A percentile compares a stretch with the other conserved stretches of the same genome.
Evolutionary conservation across 1,139 yeast genomes (phyloP).

Genomic region (Spencermartinsiella ligniputridi): DNA sequence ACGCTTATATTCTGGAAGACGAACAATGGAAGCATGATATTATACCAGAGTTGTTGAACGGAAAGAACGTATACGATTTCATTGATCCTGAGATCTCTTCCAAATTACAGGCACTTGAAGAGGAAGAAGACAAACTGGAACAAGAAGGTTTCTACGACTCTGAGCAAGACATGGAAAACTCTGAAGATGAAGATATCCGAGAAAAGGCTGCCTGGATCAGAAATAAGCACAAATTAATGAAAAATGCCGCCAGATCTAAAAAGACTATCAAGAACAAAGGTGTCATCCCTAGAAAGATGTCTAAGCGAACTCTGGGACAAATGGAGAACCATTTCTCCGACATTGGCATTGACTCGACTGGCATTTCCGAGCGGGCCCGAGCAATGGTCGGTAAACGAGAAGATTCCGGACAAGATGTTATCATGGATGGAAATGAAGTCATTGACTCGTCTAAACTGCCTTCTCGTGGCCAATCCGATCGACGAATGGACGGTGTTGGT

Average conservation of each 20-base stretch:
- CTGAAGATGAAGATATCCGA: slow-evolving; percentile 57
- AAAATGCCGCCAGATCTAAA: slow-evolving; percentile 80
- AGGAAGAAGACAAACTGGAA: slow-evolving; percentile 92
- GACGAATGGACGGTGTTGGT: slow-evolving; percentile 80
- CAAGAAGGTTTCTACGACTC: slow-evolving; percentile 94
- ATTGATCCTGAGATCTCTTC: slow-evolving; percentile 93
- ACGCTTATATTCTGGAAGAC: slow-evolving; percentile 84
- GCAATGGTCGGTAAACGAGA: slow-evolving; percentile 40
- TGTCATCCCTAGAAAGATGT: slow-evolving; percentile 86
- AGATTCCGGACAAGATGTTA: slow-evolving; percentile 71
- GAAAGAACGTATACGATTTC: slow-evolving; percentile 95
- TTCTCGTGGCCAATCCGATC: slow-evolving; percentile 63
- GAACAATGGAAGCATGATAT: slow-evolving; percentile 97
- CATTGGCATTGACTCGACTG: slow-evolving; percentile 80
- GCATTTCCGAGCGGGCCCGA: slow-evolving; percentile 42
- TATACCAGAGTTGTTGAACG: slow-evolving; percentile 95
- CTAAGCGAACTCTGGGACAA: slow-evolving; percentile 68
- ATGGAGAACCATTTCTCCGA: slow-evolving; percentile 87
- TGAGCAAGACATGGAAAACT: slow-evolving; percentile 60
- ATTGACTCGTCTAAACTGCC: slow-evolving; percentile 38
- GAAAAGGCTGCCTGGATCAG: slow-evolving; percentile 95
- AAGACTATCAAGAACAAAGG: slow-evolving; percentile 86
- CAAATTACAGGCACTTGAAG: slow-evolving; percentile 90
- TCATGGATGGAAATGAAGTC: slow-evolving; percentile 46
- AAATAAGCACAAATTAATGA: slow-evolving; percentile 90